Evolutionary conservation across 352 stramenopile species (phyloP), one percentile per base, ranked within the genome.

Genomic region (Globisporangium nodosum): DNA sequence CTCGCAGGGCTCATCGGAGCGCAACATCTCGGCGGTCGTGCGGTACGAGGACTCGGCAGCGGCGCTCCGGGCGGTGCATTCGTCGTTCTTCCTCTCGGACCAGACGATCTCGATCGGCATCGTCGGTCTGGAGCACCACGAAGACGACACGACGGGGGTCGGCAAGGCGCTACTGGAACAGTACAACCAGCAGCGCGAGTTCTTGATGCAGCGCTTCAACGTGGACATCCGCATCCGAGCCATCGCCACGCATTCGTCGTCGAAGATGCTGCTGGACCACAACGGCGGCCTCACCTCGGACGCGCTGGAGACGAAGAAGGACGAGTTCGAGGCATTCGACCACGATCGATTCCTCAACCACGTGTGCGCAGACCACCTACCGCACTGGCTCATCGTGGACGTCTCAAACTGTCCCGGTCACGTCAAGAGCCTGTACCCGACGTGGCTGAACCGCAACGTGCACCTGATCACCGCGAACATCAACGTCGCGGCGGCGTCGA

Each of bases 21-120:
- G 93, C 42, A 98, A 98, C 65, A 98, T 98, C 67, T 98, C 92
- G 5, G 92, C 90, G 33, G 94, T 98, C 42, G 94, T 99, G 18
- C 70, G 70, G 9, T 84, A 85, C 60, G 66, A 81, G 33, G 87
- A 98, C 65, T 96, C 92, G 33, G 92, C 90, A 2, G 78, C 88
- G 39, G 95, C 96, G 39, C 69, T 99, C 30, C 87, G 94, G 37
- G 92, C 94, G 5, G 88, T 97, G 11, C 96, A 99, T 74, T 92
- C 94, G 40, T 90, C 91, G 4, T 99, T 99, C 73, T 96, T 96
- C 58, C 72, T 99, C 18, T 97, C 89, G 7, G 81, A 97, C 65
- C 90, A 95, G 52, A 96, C 83, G 9, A 89, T 98, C 52, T 93
- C 87, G 35, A 94, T 98, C 20, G 95, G 85, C 43, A 66, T 99